Evolutionary conservation across 768 basidiomycete genomes (phyloP), one percentile per base, ranked within the genome.

Genomic region (Naganishia vishniacii): DNA sequence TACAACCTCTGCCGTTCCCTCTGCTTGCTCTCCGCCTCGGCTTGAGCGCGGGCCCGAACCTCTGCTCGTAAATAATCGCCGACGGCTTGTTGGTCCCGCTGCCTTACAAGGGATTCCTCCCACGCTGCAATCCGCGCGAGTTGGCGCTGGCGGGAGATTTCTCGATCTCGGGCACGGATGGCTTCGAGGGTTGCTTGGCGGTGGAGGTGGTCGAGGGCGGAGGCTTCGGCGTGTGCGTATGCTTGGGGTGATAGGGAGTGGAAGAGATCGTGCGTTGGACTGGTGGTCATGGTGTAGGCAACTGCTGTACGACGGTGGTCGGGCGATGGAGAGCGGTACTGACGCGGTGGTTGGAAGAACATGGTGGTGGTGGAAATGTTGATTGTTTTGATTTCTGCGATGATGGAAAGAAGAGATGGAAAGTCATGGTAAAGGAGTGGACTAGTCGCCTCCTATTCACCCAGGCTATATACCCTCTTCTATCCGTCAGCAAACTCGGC

Each of bases 1-100:
- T 56, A 56, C 37, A 40, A 7, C 23, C 53, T 40, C 53, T 56
- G 53, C 23, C 53, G 28, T 37, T 56, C 53, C 34, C 53, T n/a
- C 25, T 56, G 53, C 37, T 23, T 18, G 23, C n/a, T 32, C 26
- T 56, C 53, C 6, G 53, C 53, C 23, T 56, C 53, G 37, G 53
- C 53, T 41, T 56, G 53, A 41, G 53, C 53, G 1, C 53, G 53
- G 13, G 53, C 53, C 16, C 34, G 32, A 3, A 29, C 34, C 34
- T 56, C 34, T 4, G 53, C 53, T 25, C 40, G 53, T 18, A 56
- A n/a, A 16, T 56, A 56, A 41, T 32, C 53, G 40, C 40, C 34
- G 7, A 56, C 53, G 3, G 53, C 53, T 25, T 56, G 34, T 13
- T 56, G 53, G 13, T 56, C 34, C 20, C 23, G 23, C 20, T 56